Percentiles rank a stretch among this genome's conserved stretches.
Evolutionary conservation across 257 asterid species (phyloP).

Genomic region (Solanum clarkiae): DNA sequence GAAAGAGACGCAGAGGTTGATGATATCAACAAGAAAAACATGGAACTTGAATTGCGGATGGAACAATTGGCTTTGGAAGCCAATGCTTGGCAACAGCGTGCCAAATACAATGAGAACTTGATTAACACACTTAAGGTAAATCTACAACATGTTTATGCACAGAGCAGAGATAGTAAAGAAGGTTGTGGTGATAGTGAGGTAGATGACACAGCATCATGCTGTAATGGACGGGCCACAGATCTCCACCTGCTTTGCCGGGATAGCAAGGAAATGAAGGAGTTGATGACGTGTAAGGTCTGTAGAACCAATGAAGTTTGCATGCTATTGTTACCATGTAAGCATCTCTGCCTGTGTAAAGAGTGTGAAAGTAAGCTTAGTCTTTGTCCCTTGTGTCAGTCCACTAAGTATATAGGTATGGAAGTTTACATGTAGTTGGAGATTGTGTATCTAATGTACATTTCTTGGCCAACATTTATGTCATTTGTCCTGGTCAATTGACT

Average conservation of each 20-base stretch:
- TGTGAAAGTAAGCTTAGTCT: conserved; percentile 65
- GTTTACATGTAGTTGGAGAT: conserved; percentile 45
- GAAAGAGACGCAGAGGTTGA: conserved; percentile 76
- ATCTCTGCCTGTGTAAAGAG: conserved; percentile 84
- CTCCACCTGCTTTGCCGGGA: conserved; percentile 35
- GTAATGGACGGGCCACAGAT: conserved; percentile 45
- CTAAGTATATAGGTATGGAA: conserved; percentile 79
- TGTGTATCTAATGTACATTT: conserved; percentile 15
- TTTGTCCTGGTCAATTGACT: not conserved
- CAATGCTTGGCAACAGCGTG: conserved; percentile 84
- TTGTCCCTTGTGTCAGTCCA: conserved; percentile 80
- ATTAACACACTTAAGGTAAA: conserved; percentile 60
- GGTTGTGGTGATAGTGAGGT: conserved; percentile 98
- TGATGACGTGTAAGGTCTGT: conserved; percentile 82
- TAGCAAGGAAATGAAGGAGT: conserved; percentile 36
- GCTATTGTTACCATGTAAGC: conserved; percentile 94
- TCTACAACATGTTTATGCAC: conserved; percentile 68
- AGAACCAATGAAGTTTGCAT: conserved; percentile 61
- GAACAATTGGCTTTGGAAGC: conserved; percentile 72
- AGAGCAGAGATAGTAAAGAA: conserved; percentile 78
- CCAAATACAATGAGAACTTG: conserved; percentile 65
- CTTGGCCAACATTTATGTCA: not conserved
- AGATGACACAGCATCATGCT: conserved; percentile 81
- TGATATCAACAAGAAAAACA: conserved; percentile 61
- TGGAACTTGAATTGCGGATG: conserved; percentile 60